phyloP scores from a whole-genome alignment of 805 yeast genomes.

The Novakomyces olei region DNA sequence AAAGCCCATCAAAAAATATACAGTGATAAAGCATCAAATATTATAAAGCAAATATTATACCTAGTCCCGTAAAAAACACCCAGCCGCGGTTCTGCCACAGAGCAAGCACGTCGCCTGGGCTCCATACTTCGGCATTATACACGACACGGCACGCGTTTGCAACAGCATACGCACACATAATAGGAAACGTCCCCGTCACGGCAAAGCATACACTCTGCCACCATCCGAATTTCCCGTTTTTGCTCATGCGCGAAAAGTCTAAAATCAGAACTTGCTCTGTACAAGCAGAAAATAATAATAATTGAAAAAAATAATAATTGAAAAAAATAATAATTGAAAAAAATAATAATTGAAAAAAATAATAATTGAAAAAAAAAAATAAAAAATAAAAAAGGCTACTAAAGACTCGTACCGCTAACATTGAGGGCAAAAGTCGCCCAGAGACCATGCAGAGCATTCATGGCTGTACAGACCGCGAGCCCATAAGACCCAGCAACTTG shows the following conservation, averaged over 20 bases:
- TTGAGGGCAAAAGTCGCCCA: not conserved
- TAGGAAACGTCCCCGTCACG: slow-evolving; percentile 9
- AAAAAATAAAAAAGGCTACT: no score
- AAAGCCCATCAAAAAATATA: no score
- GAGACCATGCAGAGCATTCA: slow-evolving; percentile 6
- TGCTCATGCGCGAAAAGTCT: slow-evolving; percentile 10
- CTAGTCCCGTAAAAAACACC: slow-evolving; percentile 8
- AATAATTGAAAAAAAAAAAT: no score
- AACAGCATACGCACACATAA: slow-evolving; percentile 7
- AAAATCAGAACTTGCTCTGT: no score
- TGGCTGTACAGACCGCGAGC: slow-evolving; percentile 10
- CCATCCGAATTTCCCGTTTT: slow-evolving; percentile 7
- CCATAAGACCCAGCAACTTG: slow-evolving; percentile 9
- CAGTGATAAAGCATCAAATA: no score
- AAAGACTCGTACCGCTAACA: no score
- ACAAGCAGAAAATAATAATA: no score
- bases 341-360: no score
- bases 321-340: no score
- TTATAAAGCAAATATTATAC: no score
- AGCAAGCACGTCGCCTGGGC: not conserved
- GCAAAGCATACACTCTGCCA: slow-evolving; percentile 10
- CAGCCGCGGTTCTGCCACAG: slow-evolving; percentile 6
- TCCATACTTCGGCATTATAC: slow-evolving; percentile 8
- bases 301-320: no score
- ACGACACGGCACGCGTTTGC: slow-evolving; percentile 8